A percentile compares a stretch with the other conserved stretches of the same genome.
Conservation (phyloP, 1,139 yeast species). For the Scheffersomyces segobiensis region DNA sequence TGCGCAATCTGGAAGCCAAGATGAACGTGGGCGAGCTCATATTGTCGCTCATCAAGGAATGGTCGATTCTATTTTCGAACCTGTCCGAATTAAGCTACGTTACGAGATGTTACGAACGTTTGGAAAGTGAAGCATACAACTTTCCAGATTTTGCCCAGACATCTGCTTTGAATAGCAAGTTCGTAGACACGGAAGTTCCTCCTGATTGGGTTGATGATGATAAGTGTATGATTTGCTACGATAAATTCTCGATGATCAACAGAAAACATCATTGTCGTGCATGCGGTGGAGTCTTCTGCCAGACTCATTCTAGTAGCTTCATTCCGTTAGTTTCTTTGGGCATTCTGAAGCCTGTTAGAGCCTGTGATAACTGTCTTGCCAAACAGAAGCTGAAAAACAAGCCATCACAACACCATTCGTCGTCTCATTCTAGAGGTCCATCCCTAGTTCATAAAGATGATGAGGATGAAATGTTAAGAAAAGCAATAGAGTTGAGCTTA, state of each 20-base stretch:
- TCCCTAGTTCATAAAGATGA: constrained; percentile 24
- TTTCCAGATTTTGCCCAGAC: constrained; percentile 58
- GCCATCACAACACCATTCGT: not conserved
- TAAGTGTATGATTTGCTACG: constrained; percentile 92
- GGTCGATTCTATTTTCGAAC: constrained; percentile 74
- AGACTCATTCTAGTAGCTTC: constrained; percentile 71
- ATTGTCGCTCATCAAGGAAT: constrained; percentile 67
- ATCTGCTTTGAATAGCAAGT: constrained; percentile 39
- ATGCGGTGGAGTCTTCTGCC: constrained; percentile 95
- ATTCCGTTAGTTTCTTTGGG: constrained; percentile 82
- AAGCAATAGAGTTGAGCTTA: constrained; percentile 78
- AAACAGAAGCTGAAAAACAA: constrained; percentile 42
- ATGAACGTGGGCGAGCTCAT: constrained; percentile 59
- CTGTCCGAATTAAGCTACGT: constrained; percentile 71
- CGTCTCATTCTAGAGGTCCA: not conserved
- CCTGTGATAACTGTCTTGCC: constrained; percentile 85
- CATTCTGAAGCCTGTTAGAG: constrained; percentile 84
- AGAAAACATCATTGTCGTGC: constrained; percentile 96
- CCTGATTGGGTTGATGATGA: constrained; percentile 98
- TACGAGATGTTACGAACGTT: constrained; percentile 57
- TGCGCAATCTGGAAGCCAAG: constrained; percentile 43
- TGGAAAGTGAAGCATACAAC: constrained; percentile 62
- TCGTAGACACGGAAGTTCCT: constrained; percentile 88
- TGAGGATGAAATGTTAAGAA: constrained; percentile 75
- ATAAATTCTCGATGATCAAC: constrained; percentile 74